Base-by-base conservation (phyloP, 305 asterid genomes). In the Nicotiana rustica region DNA sequence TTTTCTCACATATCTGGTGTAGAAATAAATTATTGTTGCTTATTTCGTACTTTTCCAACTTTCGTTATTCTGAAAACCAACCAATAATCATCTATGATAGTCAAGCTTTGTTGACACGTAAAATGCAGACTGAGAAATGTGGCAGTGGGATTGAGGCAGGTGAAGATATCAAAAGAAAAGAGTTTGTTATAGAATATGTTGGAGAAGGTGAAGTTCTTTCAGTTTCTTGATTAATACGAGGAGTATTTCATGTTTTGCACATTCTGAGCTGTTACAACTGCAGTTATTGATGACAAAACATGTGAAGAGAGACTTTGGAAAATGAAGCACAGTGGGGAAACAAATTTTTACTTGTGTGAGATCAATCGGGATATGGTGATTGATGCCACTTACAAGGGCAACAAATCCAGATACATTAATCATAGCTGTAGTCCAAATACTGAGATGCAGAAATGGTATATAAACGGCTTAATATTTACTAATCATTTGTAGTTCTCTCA, bases 281-380 rank as follows among this genome's bases (percentile, higher is more conserved):
- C 90, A 96, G 99, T 96, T 83, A 96, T 96, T 86, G 98, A 96
- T 86, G 98, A 96, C 88, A 89, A 93, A 89, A 95, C 98, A 70
- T 96, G 99, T 83, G 99, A 93, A 86, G 98, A 95, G 84, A 90
- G 99, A 87, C 97, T 96, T 36, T 96, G 99, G 99, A 93, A 92
- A 90, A 90, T 96, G 99, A 96, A 96, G 86, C 93, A 90, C 91
- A 87, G 92, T 36, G 99, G 97, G 56, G 98, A 94, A 85, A 90
- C 93, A 79, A 96, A 96, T 75, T 96, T 96, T 86, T 96, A 96
- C 90, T 92, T 96, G 55, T 96, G 99, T 85, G 99, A 96, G 86
- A 94, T 96, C 81, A 96, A 91, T 79, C 91, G 97, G 77, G 97
- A 96, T 86, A 94, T 90, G 97, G 99, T 96, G 86, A 96, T 96